Base-by-base conservation (phyloP, 495 filamentous ascomycete species). In the Penicillium lividum region DNA sequence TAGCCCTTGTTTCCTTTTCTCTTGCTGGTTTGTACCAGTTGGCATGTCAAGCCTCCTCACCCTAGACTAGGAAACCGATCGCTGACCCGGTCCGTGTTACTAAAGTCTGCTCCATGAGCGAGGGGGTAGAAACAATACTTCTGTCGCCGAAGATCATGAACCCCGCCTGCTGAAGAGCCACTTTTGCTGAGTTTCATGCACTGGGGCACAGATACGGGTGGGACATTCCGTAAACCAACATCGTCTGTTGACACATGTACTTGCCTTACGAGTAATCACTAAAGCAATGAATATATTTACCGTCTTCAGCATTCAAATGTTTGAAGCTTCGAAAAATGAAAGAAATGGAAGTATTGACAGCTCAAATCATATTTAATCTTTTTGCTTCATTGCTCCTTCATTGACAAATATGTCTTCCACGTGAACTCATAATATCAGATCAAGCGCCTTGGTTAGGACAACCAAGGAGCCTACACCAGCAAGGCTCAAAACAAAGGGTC, bases 201-300 rank as follows among this genome's bases (percentile, higher is more conserved):
- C 86, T 78, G 81, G 83, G 85, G 91, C 89, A 95, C 91, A 96
- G 91, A 96, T 96, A 96, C 91, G 88, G 91, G 90, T 82, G 85
- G 82, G 78, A 95, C 89, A 96, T 82, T n/a, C 22, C 22, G 22
- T 22, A 22, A 22, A 22, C 22, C 22, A 22, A 22, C 22, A 22
- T 22, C 22, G 22, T 22, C 22, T 22, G 22, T 22, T 22, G 22
- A 48, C 22, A 13, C 7, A 29, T 29, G 5, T 48, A 25, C 22
- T 22, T 22, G 22, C 22, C 22, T 22, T 1, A 22, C 22, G 22
- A 22, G 22, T 22, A 2, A 22, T 22, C 1, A 22, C 22, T 22
- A 22, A 2, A 22, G 22, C 22, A 22, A 22, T 22, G 22, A 22
- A 22, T 22, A 22, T 2, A 22, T 22, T 2, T 22, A 22, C 22